phyloP scores from a whole-genome alignment of 1,284 basidiomycete genomes.

The Baeospora myosura region DNA sequence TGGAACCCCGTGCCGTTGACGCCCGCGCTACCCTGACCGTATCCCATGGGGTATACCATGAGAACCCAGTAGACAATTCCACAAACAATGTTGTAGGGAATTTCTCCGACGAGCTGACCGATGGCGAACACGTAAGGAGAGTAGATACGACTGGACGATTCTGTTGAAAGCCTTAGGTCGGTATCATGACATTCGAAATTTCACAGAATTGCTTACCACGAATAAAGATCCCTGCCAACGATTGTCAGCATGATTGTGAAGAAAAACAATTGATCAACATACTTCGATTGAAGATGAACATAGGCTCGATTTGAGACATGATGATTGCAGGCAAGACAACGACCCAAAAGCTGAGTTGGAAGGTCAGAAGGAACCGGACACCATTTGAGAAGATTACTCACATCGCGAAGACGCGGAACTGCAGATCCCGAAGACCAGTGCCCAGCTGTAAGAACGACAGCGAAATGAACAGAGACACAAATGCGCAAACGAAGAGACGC shows the following conservation, averaged over 20 bases:
- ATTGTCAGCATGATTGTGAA: slow-evolving; percentile 21
- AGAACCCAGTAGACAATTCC: slow-evolving; percentile 73
- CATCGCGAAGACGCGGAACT: slow-evolving; percentile 82
- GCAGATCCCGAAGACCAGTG: slow-evolving; percentile 58
- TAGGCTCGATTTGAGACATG: slow-evolving; percentile 76
- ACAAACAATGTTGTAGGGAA: slow-evolving; percentile 72
- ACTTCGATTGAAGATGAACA: slow-evolving; percentile 80
- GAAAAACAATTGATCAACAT: slow-evolving; percentile 19
- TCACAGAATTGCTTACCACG: too few species aligned
- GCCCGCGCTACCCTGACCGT: slow-evolving; percentile 57
- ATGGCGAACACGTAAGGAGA: slow-evolving; percentile 79
- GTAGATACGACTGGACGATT: slow-evolving; percentile 72
- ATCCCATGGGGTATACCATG: slow-evolving; percentile 65
- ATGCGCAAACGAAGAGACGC: slow-evolving; percentile 69
- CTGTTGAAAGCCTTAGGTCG: slow-evolving; percentile 23
- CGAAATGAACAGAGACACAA: slow-evolving; percentile 75
- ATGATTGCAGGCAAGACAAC: slow-evolving; percentile 69
- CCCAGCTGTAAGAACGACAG: slow-evolving; percentile 79
- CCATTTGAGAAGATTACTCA: slow-evolving; percentile 24
- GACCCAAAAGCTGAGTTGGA: slow-evolving; percentile 57
- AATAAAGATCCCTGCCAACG: slow-evolving; percentile 46
- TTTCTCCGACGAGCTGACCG: slow-evolving; percentile 76
- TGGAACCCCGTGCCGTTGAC: slow-evolving; percentile 68
- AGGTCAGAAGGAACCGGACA: slow-evolving; percentile 7
- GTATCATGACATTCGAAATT: slow-evolving; percentile 10